Conservation (phyloP, 306 rosid species). For the Pyrus bretschneideri region DNA sequence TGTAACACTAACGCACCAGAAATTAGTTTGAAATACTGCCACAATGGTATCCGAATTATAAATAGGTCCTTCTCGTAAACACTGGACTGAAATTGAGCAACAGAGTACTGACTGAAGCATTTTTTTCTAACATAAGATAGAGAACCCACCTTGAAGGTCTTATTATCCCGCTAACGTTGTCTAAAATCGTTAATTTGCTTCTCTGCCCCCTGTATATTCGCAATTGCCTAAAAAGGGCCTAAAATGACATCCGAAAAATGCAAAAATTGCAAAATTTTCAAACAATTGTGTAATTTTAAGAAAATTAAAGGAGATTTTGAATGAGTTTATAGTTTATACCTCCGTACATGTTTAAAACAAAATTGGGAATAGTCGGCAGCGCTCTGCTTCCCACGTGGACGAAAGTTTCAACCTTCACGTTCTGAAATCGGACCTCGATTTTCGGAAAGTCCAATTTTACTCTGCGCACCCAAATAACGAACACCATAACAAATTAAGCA, state of each 20-base stretch:
- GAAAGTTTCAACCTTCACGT: slow-evolving; percentile 69
- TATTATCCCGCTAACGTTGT: slow-evolving; percentile 67
- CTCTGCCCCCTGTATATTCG: slow-evolving; percentile 43
- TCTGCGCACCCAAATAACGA: slow-evolving; percentile 26
- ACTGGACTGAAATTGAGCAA: slow-evolving; percentile 4
- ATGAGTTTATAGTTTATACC: slow-evolving; percentile 27
- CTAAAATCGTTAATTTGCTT: slow-evolving; percentile 81
- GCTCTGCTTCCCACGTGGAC: slow-evolving; percentile 97
- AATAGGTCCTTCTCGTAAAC: not conserved
- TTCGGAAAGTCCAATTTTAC: slow-evolving; percentile 81
- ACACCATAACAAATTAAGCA: not conserved
- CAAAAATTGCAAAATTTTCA: not conserved
- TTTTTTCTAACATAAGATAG: not conserved
- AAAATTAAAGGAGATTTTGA: not conserved
- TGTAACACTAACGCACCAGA: no score
- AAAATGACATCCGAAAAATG: not conserved
- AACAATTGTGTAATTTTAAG: not conserved
- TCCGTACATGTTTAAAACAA: slow-evolving; percentile 74
- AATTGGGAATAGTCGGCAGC: slow-evolving; percentile 90
- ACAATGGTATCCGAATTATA: not conserved
- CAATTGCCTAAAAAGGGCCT: slow-evolving; percentile 69
- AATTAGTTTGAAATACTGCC: accelerated
- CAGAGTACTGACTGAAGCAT: not conserved
- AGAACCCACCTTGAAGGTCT: slow-evolving; percentile 70
- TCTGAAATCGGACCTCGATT: slow-evolving; percentile 86